These are phyloP conservation scores for Rhizoclosmatium sp. DNA, from an alignment of 192 early-diverging fungal genomes.

Conservation along the genomic window DNA sequence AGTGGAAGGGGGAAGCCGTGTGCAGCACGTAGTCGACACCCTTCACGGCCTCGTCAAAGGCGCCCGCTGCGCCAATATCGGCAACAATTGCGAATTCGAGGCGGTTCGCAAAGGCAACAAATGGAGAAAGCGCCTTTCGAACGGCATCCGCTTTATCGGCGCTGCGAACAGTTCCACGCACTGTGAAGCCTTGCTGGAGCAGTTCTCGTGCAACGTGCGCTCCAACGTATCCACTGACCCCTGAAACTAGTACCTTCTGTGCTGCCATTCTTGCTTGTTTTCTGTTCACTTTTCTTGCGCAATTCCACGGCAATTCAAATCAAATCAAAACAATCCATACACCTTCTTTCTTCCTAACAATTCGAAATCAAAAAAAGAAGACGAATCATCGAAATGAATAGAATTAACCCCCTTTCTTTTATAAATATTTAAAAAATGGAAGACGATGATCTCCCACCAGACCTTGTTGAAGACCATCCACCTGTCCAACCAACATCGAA, in stretches of 20 bases:
- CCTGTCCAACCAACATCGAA: neutral
- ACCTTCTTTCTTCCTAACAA: too few species aligned
- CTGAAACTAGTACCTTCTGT: conserved; percentile 47
- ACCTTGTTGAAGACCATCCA: conserved; percentile 16
- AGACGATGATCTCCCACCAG: conserved; percentile 14
- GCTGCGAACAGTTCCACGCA: conserved; percentile 48
- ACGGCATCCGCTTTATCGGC: conserved; percentile 34
- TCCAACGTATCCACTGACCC: conserved; percentile 53
- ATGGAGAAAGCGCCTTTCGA: neutral
- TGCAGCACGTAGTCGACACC: conserved; percentile 51
- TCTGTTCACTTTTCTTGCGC: neutral
- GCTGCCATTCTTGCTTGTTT: neutral
- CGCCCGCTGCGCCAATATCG: conserved; percentile 41
- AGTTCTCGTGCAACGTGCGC: conserved; percentile 53
- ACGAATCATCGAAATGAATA: too few species aligned
- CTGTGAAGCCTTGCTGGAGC: conserved; percentile 47
- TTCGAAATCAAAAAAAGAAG: too few species aligned
- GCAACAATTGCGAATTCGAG: conserved; percentile 44
- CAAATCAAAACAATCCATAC: neutral
- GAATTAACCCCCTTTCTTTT: neutral
- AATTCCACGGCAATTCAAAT: too few species aligned
- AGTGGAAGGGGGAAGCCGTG: conserved; percentile 50
- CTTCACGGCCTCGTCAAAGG: conserved; percentile 52
- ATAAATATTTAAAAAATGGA: neutral
- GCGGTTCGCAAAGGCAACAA: neutral